Evolutionary conservation across 2,329 filamentous ascomycete genomes (phyloP).

Genomic region (Calonectria ilicicola): DNA sequence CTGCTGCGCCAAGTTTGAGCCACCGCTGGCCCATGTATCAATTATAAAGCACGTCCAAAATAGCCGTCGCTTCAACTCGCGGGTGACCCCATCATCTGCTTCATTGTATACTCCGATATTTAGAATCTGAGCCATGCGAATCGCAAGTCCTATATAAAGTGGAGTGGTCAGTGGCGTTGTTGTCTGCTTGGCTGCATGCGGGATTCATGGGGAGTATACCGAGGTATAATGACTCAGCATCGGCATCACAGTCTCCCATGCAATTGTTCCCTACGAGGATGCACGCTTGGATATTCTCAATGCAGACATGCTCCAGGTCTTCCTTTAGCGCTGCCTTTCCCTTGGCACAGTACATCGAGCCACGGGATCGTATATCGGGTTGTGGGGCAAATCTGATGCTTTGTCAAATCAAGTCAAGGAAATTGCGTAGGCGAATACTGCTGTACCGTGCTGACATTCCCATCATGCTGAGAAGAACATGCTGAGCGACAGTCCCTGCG

Average conservation of each 20-base stretch:
- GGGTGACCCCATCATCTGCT: slow-evolving; percentile 38
- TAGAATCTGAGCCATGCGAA: slow-evolving; percentile 49
- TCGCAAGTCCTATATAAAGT: slow-evolving; percentile 39
- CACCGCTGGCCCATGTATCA: slow-evolving; percentile 50
- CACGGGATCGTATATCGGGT: slow-evolving; percentile 27
- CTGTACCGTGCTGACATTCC: slow-evolving; percentile 37
- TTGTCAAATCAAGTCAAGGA: neutral
- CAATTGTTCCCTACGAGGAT: slow-evolving; percentile 48
- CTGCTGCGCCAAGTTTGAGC: slow-evolving; percentile 43
- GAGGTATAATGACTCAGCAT: slow-evolving; percentile 49
- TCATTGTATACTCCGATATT: slow-evolving; percentile 36
- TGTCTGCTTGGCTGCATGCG: neutral
- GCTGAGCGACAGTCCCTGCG: slow-evolving; percentile 13
- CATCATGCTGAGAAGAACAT: slow-evolving; percentile 36
- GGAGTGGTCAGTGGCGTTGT: neutral
- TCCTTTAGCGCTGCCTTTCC: slow-evolving; percentile 41
- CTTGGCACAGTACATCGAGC: slow-evolving; percentile 29
- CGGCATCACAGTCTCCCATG: slow-evolving; percentile 43
- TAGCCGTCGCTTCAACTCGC: slow-evolving; percentile 46
- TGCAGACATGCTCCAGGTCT: slow-evolving; percentile 45
- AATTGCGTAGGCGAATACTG: neutral
- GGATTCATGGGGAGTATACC: slow-evolving; percentile 30
- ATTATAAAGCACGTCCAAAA: slow-evolving; percentile 51
- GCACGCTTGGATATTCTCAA: slow-evolving; percentile 50
- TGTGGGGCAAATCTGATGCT: slow-evolving; percentile 23